Base-by-base conservation (phyloP, 192 early-diverging fungal species). In the Chytriomyces hyalinus region DNA sequence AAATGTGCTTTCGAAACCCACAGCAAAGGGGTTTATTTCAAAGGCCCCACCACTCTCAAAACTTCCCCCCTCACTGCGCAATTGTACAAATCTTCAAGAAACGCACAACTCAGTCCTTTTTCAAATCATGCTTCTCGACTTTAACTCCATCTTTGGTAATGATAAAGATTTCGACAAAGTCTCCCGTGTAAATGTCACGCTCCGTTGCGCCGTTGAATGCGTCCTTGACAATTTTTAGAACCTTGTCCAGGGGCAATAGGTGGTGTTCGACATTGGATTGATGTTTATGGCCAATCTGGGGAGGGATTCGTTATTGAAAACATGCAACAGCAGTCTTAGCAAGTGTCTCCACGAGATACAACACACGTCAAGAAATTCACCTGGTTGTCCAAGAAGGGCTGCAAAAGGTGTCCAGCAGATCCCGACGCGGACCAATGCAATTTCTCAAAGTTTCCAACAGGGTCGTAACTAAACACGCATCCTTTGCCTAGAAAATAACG, bases 111-210 rank as follows among this genome's bases (percentile, higher is more conserved):
- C 90, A 99, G 89, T 99, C 98, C 80, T 86, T 90, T 92, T 97
- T 99, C 85, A 99, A 88, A 65, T 86, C 88, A 76, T 89, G 86
- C 74, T 82, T 86, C 81, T 93, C 85, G 73, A 92, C 86, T 47
- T 91, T 86, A 59, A 96, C 90, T 46, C 94, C 94, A 11, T 88
- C 89, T 77, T 82, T 89, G 57, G 88, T 93, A 67, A 99, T 91
- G 46, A 94, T 86, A 84, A 93, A 97, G 76, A 98, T 92, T 74
- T 99, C 94, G 10, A 98, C 85, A 80, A 86, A 91, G 84, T 99
- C 98, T 75, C 98, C 98, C 22, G 98, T 99, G 83, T 98, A 92
- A 65, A 98, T 99, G 82, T 99, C 97, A 69, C 98, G 94, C 88
- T 99, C 98, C 3, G 98, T 93, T 17, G 96, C 97, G 43, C 92